Conservation (phyloP, 2,329 filamentous ascomycete genomes). For the Waltergamsia citrina region DNA sequence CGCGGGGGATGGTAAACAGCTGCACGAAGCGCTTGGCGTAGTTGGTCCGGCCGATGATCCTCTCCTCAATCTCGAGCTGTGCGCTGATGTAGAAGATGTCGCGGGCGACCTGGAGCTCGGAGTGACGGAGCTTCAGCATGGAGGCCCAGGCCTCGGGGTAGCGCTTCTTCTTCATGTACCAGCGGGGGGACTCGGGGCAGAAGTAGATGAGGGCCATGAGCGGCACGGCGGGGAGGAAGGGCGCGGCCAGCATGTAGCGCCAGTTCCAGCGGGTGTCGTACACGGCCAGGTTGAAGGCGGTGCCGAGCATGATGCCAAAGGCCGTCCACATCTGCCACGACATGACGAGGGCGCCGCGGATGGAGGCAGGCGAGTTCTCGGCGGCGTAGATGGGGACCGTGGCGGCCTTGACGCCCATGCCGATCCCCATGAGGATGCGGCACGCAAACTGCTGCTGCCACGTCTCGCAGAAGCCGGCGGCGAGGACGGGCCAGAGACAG, state of each 20-base stretch:
- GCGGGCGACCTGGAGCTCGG: conserved; percentile 45
- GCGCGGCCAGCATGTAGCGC: conserved; percentile 45
- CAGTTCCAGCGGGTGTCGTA: conserved; percentile 19
- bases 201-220: conserved; percentile 45
- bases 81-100: conserved; percentile 47
- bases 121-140: conserved; percentile 38
- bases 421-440: conserved; percentile 59
- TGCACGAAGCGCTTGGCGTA: conserved; percentile 43
- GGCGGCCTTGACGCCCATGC: conserved; percentile 57
- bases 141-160: conserved; percentile 51
- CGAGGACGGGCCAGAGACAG: conserved; percentile 54
- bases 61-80: conserved; percentile 30
- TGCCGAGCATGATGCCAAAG: conserved; percentile 39
- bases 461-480: conserved; percentile 52
- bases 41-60: conserved; percentile 24
- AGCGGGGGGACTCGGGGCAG: conserved; percentile 56
- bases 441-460: conserved; percentile 61
- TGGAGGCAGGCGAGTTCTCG: conserved; percentile 58
- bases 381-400: conserved; percentile 66
- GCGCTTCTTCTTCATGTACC: conserved; percentile 55
- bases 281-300: conserved; percentile 22
- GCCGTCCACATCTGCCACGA: conserved; percentile 65
- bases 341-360: conserved; percentile 72
- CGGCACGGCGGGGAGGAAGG: conserved; percentile 49
- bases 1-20: conserved; percentile 57